Evolutionary conservation across 768 basidiomycete genomes (phyloP), one percentile per base, ranked within the genome.

Genomic region (Pleurotus djamor): DNA sequence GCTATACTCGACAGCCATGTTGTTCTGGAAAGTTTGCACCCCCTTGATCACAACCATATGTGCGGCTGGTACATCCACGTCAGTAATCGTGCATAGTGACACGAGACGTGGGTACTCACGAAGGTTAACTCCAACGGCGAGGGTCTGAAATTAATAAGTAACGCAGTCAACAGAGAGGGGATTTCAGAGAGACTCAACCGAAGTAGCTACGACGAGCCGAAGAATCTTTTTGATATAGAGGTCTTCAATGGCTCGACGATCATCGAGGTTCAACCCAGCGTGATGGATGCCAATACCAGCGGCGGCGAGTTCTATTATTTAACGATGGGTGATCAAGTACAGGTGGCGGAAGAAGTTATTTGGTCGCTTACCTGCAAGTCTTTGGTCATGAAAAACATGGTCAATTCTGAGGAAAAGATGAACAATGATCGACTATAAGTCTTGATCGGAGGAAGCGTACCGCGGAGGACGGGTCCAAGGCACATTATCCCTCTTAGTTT

Each of bases 81-180:
- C 55, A 41, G 51, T 60, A 34, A n/a, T n/a, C n/a, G n/a, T n/a
- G n/a, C n/a, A n/a, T n/a, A n/a, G n/a, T n/a, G n/a, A n/a, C n/a
- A n/a, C n/a, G n/a, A n/a, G 21, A 9, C 58, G 50, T 43, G 56
- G 12, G 47, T 44, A 58, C 87, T 63, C 67, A 93, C 93, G 97
- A 57, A 98, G 79, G 68, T 99, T 98, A 36, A 98, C 94, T 1
- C 97, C 96, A 41, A 98, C 94, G 0, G 97, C 96, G 28, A 99
- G 78, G 12, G 96, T 98, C 91, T 96, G 1, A 5, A 32, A 17
- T 9, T 7, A 8, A 33, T 33, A 17, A 32, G 5, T 32, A 8
- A 17, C 6, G 4, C 32, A 34, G 12, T 17, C 60, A n/a, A 57
- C 6, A 61, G 49, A 38, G 51, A 38, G 32, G 67, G 14, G n/a